Conservation (phyloP, 345 rosid species). For the Tarenaya hassleriana region DNA sequence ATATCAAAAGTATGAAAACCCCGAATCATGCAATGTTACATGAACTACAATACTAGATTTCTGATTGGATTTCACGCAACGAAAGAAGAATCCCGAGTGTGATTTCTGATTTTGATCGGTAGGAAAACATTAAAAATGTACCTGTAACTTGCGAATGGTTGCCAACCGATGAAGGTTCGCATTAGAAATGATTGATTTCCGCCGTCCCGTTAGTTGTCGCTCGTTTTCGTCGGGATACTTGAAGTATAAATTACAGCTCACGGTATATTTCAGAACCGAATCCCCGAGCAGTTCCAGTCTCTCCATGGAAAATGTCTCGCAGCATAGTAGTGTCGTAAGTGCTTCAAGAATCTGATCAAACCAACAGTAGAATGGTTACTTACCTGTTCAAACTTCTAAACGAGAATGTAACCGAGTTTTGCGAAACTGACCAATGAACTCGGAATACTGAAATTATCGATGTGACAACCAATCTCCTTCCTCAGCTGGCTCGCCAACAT, state of each 20-base stretch:
- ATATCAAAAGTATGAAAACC: background rate
- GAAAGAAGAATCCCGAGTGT: no score
- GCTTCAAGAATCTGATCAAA: constrained; percentile 66
- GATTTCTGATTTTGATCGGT: background rate
- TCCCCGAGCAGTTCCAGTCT: constrained; percentile 97
- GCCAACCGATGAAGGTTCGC: constrained; percentile 60
- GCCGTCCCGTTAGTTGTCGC: constrained; percentile 49
- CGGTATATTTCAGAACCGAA: constrained; percentile 77
- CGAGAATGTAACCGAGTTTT: constrained; percentile 3
- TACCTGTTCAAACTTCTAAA: constrained; percentile 5
- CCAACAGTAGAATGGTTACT: background rate
- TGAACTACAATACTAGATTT: background rate
- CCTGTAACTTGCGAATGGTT: constrained; percentile 61
- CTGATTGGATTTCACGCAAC: no score
- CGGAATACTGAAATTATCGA: constrained; percentile 39
- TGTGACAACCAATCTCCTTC: constrained; percentile 51
- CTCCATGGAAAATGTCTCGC: constrained; percentile 84
- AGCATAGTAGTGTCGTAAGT: constrained; percentile 60
- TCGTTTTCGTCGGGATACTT: constrained; percentile 59
- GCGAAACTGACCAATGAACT: constrained; percentile 53
- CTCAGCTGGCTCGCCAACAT: constrained; percentile 92
- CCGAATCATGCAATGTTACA: constrained; percentile 7
- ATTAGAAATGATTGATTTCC: constrained; percentile 50
- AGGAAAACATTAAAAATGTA: constrained; percentile 25
- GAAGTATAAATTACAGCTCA: constrained; percentile 67